Evolutionary conservation across 2,329 filamentous ascomycete genomes (phyloP).

Genomic region (Ramichloridium luteum): DNA sequence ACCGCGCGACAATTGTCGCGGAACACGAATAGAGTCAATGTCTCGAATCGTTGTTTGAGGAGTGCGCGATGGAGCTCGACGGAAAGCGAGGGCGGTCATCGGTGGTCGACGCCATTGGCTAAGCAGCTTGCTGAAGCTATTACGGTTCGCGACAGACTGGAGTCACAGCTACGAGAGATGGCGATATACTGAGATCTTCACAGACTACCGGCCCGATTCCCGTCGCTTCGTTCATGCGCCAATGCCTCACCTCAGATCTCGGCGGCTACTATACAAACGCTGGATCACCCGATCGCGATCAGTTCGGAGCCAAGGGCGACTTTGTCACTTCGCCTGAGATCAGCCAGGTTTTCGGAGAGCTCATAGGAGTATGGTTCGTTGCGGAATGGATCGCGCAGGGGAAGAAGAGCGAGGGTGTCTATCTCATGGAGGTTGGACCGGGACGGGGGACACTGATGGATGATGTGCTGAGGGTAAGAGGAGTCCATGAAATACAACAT

Average conservation of each 20-base stretch:
- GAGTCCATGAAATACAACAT: background rate
- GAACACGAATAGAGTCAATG: constrained; percentile 8
- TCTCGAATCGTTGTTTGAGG: constrained; percentile 10
- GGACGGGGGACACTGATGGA: constrained; percentile 94
- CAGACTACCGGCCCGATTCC: constrained; percentile 81
- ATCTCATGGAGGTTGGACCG: constrained; percentile 88
- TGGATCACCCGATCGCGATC: constrained; percentile 57
- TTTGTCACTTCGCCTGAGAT: constrained; percentile 97
- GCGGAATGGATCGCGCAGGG: constrained; percentile 95
- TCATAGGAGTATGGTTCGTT: constrained; percentile 88
- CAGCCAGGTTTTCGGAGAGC: constrained; percentile 89
- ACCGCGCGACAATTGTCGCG: constrained; percentile 15
- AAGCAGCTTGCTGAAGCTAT: constrained; percentile 81
- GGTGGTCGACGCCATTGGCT: constrained; percentile 88
- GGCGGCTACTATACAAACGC: constrained; percentile 83
- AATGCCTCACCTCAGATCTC: constrained; percentile 83
- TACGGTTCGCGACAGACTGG: constrained; percentile 49
- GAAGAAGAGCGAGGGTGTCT: constrained; percentile 56
- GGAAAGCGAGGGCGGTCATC: constrained; percentile 17
- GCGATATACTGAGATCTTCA: constrained; percentile 5
- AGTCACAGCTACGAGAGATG: background rate
- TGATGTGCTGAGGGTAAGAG: constrained; percentile 72
- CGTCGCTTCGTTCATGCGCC: constrained; percentile 92
- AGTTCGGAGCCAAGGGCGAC: constrained; percentile 86
- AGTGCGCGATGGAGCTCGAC: constrained; percentile 32